Evolutionary conservation across 164 flowering plant genomes (phyloP).

Genomic region (Vitis cinerea): DNA sequence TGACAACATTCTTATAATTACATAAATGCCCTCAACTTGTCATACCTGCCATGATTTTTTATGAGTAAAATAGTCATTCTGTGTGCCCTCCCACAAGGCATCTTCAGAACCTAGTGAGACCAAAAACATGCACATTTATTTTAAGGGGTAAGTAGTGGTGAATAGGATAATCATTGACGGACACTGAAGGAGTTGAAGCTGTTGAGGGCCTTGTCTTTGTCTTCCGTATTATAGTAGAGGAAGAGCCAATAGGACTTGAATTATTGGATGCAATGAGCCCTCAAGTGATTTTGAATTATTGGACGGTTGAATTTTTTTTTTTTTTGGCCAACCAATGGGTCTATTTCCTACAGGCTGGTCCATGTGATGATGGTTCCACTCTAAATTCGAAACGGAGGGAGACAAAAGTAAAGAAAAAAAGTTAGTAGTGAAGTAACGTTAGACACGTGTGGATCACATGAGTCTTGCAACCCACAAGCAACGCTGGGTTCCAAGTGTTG

Average conservation of each 20-base stretch:
- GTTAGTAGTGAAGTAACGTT: slow-evolving; percentile 9
- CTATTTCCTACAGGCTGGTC: slow-evolving; percentile 28
- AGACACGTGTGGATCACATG: slow-evolving; percentile 26
- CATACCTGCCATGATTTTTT: too few species aligned
- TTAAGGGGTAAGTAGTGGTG: too few species aligned
- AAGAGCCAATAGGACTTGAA: slow-evolving; percentile 21
- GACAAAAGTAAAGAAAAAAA: background rate
- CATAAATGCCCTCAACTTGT: too few species aligned
- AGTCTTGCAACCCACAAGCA: slow-evolving; percentile 1
- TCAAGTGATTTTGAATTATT: slow-evolving; percentile 18
- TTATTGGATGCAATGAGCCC: slow-evolving; percentile 30
- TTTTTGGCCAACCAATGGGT: slow-evolving; percentile 4
- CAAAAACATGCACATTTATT: too few species aligned
- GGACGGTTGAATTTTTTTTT: slow-evolving; percentile 8
- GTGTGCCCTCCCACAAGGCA: too few species aligned
- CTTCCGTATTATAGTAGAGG: slow-evolving; percentile 12
- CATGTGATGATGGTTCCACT: slow-evolving; percentile 36
- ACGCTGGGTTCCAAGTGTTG: background rate
- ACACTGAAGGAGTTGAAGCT: slow-evolving; percentile 2
- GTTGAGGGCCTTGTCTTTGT: slow-evolving; percentile 20
- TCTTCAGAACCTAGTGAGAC: too few species aligned
- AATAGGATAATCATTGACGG: too few species aligned
- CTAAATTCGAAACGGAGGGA: background rate
- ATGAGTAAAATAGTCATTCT: too few species aligned
- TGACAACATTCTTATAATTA: too few species aligned